Base-by-base conservation (phyloP, 1,139 yeast genomes). In the Tardiomyces depauwii region DNA sequence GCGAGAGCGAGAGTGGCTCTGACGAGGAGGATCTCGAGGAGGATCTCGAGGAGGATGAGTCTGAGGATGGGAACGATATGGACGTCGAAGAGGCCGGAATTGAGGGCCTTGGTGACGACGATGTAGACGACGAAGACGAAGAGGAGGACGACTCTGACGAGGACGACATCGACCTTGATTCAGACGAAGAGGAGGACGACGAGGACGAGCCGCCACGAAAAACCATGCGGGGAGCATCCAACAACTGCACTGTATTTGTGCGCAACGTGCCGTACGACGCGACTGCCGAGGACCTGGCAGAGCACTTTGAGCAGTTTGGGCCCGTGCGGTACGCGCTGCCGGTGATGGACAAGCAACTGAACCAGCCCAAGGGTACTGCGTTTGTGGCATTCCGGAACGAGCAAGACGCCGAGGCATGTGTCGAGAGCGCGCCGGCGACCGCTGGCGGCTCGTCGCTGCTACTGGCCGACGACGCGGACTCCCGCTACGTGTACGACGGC, bases 231-330 rank as follows among this genome's bases (percentile, higher is more conserved):
- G 47, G 45, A 1, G 55, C 60, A 13, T 50, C 59, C 14, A 58
- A 59, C 42, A 48, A 56, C 2, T 57, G 55, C 11, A 66, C 69
- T 0, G 67, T 91, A 21, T 91, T 91, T 61, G 87, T 91, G 9
- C 79, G 97, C 62, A 91, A 91, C 59, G 79, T 93, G 43, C 97
- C 98, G 3, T 93, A 91, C 58, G 96, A 88, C 63, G 94, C 96
- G 9, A 88, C 94, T 33, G 76, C 76, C 44, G 96, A 88, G 48
- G 65, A 82, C 1, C 71, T 91, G 41, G 73, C 72, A 49, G 85
- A 80, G 46, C 97, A 91, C 61, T 91, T 91, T 60, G 67, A 72
- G 48, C 74, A 77, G 54, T 88, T 91, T 60, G 99, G 99, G 10
- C 76, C 85, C 10, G 89, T 91, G 30, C 82, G 84, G 56, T 91